Base-by-base conservation (phyloP, 192 early-diverging fungal species). In the Gryganskiella cystojenkinii region DNA sequence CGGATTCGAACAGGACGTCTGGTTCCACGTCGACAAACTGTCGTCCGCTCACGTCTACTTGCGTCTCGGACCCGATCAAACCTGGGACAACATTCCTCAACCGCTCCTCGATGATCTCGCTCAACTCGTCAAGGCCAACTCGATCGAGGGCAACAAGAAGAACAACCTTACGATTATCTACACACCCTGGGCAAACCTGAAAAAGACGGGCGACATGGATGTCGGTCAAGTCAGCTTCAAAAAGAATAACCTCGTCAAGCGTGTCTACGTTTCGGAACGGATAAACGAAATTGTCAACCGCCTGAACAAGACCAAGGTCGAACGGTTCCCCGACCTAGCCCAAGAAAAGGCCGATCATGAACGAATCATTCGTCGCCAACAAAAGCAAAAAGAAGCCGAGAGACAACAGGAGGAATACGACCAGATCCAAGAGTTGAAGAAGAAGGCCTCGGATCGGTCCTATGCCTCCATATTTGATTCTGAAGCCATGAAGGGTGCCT, bases 1-100 rank as follows among this genome's bases (percentile, higher is more conserved):
- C 80, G 97, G 95, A 20, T 98, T 93, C 84, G 92, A 92, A 28
- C 91, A 98, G 74, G 98, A 98, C 74, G 93, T 98, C 25, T 95
- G 94, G 92, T 99, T 99, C 79, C 97, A 99, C 84, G 96, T 94
- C 19, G 96, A 98, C 83, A 98, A 98, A 86, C 88, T 98, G 19
- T 96, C 95, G 6, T 95, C 93, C 54, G 98, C 98, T 5, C 98
- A 99, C 88, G 95, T 98, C 2, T 99, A 99, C 71, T 85, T 99
- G 56, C 88, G 98, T 0, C 81, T 99, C 30, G 61, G 83, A 14
- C 56, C 70, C 0, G 87, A 83, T 8, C 86, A 88, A 60, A 88
- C 84, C 7, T 99, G 98, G 98, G 91, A 95, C 7, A 79, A 79
- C 49, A 95, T 99, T 28, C 89, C 92, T 0, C 51, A 88, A 56